Evolutionary conservation across 2,329 filamentous ascomycete genomes (phyloP).

Genomic region (Exophiala sp.): DNA sequence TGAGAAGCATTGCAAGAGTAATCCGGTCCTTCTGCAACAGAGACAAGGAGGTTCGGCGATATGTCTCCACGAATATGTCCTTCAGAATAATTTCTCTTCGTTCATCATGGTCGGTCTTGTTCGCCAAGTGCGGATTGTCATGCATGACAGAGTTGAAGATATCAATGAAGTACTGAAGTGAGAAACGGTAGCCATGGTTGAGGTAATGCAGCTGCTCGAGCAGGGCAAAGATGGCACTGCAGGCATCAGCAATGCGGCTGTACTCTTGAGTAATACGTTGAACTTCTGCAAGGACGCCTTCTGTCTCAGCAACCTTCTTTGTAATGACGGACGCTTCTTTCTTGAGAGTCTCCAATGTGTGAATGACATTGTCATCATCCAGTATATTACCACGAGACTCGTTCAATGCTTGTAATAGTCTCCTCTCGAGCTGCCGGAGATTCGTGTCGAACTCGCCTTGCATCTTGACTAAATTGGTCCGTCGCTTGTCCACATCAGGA

Average conservation of each 20-base stretch:
- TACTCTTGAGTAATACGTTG: slow-evolving; percentile 95
- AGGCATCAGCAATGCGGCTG: slow-evolving; percentile 86
- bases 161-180: slow-evolving; percentile 93
- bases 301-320: slow-evolving; percentile 91
- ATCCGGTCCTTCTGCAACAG: slow-evolving; percentile 91
- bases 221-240: slow-evolving; percentile 95
- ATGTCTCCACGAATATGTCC: slow-evolving; percentile 86
- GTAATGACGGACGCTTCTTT: slow-evolving; percentile 96
- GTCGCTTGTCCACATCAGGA: slow-evolving; percentile 92
- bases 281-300: slow-evolving; percentile 97
- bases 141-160: slow-evolving; percentile 93
- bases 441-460: slow-evolving; percentile 99
- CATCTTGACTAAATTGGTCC: slow-evolving; percentile 96
- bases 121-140: slow-evolving; percentile 68
- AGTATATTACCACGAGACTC: slow-evolving; percentile 97
- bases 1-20: slow-evolving; percentile 89
- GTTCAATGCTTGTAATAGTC: slow-evolving; percentile 88
- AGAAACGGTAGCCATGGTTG: slow-evolving; percentile 99
- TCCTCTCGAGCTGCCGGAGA: slow-evolving; percentile 90
- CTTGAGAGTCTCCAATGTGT: slow-evolving; percentile 96
- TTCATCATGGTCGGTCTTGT: slow-evolving; percentile 68
- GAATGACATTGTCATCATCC: slow-evolving; percentile 96
- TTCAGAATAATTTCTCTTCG: slow-evolving; percentile 87
- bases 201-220: slow-evolving; percentile 96
- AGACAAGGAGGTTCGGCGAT: slow-evolving; percentile 88